Evolutionary conservation across 352 stramenopile species (phyloP).

Genomic region (Blastocystis sp.): DNA sequence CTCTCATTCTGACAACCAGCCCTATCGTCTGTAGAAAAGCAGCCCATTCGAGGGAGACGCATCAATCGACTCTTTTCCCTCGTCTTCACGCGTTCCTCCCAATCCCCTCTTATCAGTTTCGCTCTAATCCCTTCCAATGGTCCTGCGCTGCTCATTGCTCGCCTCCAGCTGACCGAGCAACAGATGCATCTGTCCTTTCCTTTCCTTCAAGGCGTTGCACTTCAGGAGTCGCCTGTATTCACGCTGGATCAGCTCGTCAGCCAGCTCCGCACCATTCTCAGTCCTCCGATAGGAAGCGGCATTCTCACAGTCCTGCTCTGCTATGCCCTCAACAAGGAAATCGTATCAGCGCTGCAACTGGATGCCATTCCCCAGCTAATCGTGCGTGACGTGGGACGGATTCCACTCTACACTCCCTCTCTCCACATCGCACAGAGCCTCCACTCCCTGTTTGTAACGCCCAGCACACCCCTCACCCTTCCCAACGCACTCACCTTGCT

Average conservation of each 20-base stretch:
- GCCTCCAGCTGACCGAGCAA: background rate
- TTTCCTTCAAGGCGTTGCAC: background rate
- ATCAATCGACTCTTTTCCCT: background rate
- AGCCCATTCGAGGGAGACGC: background rate
- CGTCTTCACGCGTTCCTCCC: background rate
- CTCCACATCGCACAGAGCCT: background rate
- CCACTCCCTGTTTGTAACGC: constrained; percentile 23
- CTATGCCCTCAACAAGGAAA: background rate
- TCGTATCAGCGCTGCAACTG: background rate
- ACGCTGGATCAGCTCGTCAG: background rate
- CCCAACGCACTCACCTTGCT: background rate
- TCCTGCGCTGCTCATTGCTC: background rate
- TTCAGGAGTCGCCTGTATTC: background rate
- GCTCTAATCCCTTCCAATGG: background rate
- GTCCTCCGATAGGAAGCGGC: background rate
- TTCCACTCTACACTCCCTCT: background rate
- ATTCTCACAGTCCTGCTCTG: background rate
- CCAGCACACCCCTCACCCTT: constrained; percentile 19
- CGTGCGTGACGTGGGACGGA: background rate
- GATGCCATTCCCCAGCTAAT: background rate
- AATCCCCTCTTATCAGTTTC: background rate
- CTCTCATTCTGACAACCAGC: background rate
- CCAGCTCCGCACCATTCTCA: background rate
- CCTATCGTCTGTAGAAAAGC: background rate
- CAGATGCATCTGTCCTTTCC: background rate